Evolutionary conservation across 495 filamentous ascomycete species (phyloP).

Genomic region (Hypoxylon subgilvum): DNA sequence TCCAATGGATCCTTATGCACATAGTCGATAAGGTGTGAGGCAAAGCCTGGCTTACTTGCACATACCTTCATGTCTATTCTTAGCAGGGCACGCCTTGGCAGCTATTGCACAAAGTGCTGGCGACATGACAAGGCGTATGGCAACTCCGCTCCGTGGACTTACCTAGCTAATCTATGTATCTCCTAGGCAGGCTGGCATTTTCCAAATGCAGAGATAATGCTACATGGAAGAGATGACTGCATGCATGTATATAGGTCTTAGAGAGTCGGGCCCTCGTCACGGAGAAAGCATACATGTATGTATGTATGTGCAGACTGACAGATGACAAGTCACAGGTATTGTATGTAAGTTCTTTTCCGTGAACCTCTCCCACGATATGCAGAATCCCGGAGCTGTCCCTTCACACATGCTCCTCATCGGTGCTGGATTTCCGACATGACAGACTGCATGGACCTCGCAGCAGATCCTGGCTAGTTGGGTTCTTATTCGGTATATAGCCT

Average conservation of each 20-base stretch:
- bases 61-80: slow-evolving; percentile 21
- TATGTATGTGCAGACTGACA: slow-evolving; percentile 8
- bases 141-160: no score
- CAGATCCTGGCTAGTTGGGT: slow-evolving; percentile 21
- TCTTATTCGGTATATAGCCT: slow-evolving; percentile 27
- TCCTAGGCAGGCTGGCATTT: slow-evolving; percentile 13
- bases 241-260: slow-evolving; percentile 25
- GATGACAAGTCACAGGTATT: slow-evolving; percentile 33
- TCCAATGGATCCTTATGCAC: slow-evolving; percentile 4
- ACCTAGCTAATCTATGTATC: background rate
- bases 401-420: slow-evolving; percentile 10
- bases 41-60: slow-evolving; percentile 2
- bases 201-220: slow-evolving; percentile 27
- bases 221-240: slow-evolving; percentile 37
- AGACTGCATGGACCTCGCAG: slow-evolving; percentile 24
- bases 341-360: background rate
- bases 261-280: slow-evolving; percentile 20
- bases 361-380: slow-evolving; percentile 10
- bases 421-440: slow-evolving; percentile 29
- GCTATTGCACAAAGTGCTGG: slow-evolving; percentile 16
- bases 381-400: slow-evolving; percentile 10
- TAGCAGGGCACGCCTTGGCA: slow-evolving; percentile 12
- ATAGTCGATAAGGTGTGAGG: background rate
- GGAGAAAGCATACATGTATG: background rate
- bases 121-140: slow-evolving; percentile 2